Conservation (phyloP, 768 basidiomycete species). For the Podaxis rugospora region DNA sequence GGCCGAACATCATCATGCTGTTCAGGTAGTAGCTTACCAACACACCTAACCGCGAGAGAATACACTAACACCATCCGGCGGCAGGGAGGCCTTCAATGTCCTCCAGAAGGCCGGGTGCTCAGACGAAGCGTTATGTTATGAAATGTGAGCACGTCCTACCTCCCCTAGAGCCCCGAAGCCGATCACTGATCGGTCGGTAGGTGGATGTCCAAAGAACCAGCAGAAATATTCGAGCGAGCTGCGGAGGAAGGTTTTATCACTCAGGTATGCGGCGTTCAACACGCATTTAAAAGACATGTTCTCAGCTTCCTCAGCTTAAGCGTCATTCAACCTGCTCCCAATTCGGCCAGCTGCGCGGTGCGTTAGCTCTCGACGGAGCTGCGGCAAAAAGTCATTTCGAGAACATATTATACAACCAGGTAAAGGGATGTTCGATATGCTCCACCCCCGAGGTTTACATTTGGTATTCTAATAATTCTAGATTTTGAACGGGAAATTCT, state of each 20-base stretch:
- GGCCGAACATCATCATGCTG: constrained; percentile 64
- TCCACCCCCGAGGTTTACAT: neutral
- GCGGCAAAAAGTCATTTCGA: constrained; percentile 47
- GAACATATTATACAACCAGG: constrained; percentile 56
- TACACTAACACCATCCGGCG: neutral
- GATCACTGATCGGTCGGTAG: constrained; percentile 21
- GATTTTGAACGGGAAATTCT: constrained; percentile 60
- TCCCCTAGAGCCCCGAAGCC: neutral
- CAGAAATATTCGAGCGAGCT: constrained; percentile 64
- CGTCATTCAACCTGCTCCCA: constrained; percentile 60
- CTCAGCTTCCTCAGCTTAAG: constrained; percentile 36
- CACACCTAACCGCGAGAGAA: neutral
- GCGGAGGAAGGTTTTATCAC: constrained; percentile 62
- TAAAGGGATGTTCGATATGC: constrained; percentile 13
- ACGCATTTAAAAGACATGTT: neutral
- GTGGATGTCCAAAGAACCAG: constrained; percentile 74
- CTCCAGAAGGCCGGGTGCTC: constrained; percentile 63
- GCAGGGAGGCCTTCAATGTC: constrained; percentile 55
- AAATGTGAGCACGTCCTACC: constrained; percentile 40
- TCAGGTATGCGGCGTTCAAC: constrained; percentile 32
- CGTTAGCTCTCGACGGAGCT: constrained; percentile 51
- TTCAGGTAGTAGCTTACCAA: constrained; percentile 37
- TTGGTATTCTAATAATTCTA: constrained; percentile 14
- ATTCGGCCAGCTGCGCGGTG: constrained; percentile 56
- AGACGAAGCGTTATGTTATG: constrained; percentile 62